Conservation (phyloP, 1,284 basidiomycete genomes). For the Microbotryum scabiosae region DNA sequence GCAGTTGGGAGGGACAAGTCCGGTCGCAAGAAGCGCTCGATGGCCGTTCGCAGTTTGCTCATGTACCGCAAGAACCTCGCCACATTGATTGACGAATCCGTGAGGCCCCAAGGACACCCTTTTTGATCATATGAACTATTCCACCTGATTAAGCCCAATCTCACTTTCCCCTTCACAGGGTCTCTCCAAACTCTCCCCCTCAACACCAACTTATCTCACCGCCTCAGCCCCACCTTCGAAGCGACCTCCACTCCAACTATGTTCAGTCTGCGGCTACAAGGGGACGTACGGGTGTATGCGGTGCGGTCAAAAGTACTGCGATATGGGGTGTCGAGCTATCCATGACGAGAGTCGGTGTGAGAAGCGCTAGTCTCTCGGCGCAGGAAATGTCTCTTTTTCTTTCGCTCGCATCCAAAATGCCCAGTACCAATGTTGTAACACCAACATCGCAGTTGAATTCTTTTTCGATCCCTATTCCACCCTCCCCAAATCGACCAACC, state of each 20-base stretch:
- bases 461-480: constrained; percentile 6
- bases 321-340: constrained; percentile 49
- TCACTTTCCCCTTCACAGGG: constrained; percentile 46
- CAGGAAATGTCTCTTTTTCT: no score
- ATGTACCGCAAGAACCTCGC: constrained; percentile 67
- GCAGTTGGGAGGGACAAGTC: constrained; percentile 29
- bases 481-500: constrained; percentile 19
- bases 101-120: constrained; percentile 39
- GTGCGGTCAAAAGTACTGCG: constrained; percentile 55
- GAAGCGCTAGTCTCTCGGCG: constrained; percentile 6
- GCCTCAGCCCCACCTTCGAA: constrained; percentile 47
- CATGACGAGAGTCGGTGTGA: constrained; percentile 59
- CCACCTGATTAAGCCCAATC: no score
- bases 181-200: constrained; percentile 49
- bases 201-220: constrained; percentile 53
- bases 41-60: constrained; percentile 64
- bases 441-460: no score
- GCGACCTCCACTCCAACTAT: constrained; percentile 51
- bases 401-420: no score
- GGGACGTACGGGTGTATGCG: constrained; percentile 54
- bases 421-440: no score
- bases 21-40: constrained; percentile 58
- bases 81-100: constrained; percentile 66
- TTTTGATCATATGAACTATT: background rate
- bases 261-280: constrained; percentile 61